Evolutionary conservation across 2,329 filamentous ascomycete species (phyloP), one percentile per base, ranked within the genome.

Genomic region (Hymenoscyphus infarciens): DNA sequence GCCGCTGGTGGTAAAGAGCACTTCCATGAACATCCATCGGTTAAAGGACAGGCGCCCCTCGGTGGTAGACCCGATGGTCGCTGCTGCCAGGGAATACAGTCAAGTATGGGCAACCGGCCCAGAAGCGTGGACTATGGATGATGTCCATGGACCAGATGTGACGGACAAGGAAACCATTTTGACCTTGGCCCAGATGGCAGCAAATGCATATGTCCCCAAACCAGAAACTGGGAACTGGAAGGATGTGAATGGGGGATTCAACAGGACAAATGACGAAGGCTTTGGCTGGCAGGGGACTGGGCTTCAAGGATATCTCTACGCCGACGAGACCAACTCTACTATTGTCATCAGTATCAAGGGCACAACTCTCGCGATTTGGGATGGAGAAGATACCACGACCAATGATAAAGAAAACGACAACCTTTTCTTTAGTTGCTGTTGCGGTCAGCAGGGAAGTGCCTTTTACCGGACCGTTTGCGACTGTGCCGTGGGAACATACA

Each of bases 321-420:
- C 90, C 16, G 92, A 98, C 72, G 86, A 92, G 70, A 84, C 79
- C 45, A 97, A 98, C 75, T 85, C 85, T 39, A 98, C 94, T 1
- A 83, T 98, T 60, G 87, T 98, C 52, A 95, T 98, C 67, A 93
- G 92, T 5, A 78, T 99, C 62, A 99, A 99, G 77, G 95, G 94
- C 60, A 97, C 93, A 0, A 91, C 88, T 1, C 86, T 89, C 1
- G 94, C 95, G 13, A 87, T 98, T 3, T 98, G 97, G 73, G 94
- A 98, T 75, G 95, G 95, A n/a, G 90, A 94, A 42, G 94, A 93
- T 59, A 98, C 95, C 1, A 98, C 94, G 0, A 96, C 92, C 29
- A 97, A 97, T 69, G 95, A 99, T 78, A 99, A 99, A 79, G 81
- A 93, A 72, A 99, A 98, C 75, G 95, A 99, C 77, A 99, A 99